Evolutionary conservation across 2,329 filamentous ascomycete species (phyloP).

Genomic region (Fusarium succisae): DNA sequence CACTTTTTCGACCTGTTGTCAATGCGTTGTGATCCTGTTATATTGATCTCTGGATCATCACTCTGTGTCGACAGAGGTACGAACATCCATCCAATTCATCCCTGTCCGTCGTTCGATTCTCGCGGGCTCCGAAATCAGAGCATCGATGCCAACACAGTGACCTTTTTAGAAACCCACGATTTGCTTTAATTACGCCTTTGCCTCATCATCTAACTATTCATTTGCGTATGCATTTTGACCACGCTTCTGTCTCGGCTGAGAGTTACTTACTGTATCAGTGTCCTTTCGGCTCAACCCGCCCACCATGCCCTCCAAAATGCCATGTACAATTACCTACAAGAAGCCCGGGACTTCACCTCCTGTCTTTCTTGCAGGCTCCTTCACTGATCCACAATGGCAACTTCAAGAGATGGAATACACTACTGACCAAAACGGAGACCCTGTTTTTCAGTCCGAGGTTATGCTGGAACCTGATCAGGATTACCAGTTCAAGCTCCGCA

Average conservation of each 20-base stretch:
- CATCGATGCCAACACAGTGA: constrained; percentile 16
- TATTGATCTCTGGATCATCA: constrained; percentile 5
- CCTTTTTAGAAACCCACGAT: constrained; percentile 1
- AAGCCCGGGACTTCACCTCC: constrained; percentile 70
- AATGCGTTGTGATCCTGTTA: constrained; percentile 10
- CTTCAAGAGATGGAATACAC: constrained; percentile 71
- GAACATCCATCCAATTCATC: constrained; percentile 18
- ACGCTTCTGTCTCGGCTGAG: background rate
- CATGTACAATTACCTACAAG: constrained; percentile 68
- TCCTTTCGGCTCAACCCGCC: background rate
- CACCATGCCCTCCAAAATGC: constrained; percentile 41
- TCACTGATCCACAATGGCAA: constrained; percentile 74
- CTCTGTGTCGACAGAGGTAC: constrained; percentile 5
- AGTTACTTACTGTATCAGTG: constrained; percentile 8
- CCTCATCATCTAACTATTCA: background rate
- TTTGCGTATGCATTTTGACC: background rate
- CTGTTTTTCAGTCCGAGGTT: constrained; percentile 67
- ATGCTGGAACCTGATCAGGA: constrained; percentile 64
- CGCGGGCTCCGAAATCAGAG: constrained; percentile 10
- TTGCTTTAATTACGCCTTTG: background rate
- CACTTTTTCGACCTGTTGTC: background rate
- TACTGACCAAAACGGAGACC: constrained; percentile 60
- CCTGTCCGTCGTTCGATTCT: constrained; percentile 39
- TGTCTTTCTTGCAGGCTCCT: constrained; percentile 75
- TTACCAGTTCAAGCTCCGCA: constrained; percentile 79